These are phyloP conservation scores for Pyrus pyrifolia DNA, from an alignment of 306 rosid species.

Conservation along the genomic window DNA sequence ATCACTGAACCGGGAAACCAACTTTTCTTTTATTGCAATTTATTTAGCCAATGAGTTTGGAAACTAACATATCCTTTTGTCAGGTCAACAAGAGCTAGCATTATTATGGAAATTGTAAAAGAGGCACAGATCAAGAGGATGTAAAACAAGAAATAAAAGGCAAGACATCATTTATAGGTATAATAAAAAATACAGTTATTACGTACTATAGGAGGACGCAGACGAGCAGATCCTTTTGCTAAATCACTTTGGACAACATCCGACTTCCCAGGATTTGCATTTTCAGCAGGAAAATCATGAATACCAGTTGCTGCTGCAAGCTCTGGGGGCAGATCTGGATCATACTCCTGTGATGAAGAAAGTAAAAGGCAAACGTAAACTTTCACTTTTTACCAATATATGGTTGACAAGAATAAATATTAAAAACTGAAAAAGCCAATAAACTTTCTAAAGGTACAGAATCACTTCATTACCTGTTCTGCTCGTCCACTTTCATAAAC, in stretches of 20 bases:
- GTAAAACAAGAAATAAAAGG: not conserved
- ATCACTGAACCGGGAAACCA: constrained; percentile 11
- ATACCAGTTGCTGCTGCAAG: constrained; percentile 88
- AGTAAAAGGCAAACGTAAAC: not conserved
- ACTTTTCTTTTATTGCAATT: not conserved
- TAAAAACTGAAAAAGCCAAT: not conserved
- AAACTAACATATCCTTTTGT: not conserved
- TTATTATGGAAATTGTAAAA: not conserved
- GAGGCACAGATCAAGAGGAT: not conserved
- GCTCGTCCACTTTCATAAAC: constrained; percentile 96
- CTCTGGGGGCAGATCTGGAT: constrained; percentile 99
- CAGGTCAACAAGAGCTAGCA: not conserved
- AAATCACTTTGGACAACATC: constrained; percentile 60
- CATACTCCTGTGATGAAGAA: constrained; percentile 63
- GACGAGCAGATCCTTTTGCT: constrained; percentile 52
- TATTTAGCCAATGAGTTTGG: not conserved
- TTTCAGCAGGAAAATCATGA: constrained; percentile 54
- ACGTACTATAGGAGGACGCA: constrained; percentile 79
- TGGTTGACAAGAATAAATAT: not conserved
- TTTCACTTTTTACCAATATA: not conserved
- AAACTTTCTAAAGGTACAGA: not conserved
- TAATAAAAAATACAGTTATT: not conserved
- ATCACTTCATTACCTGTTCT: constrained; percentile 60
- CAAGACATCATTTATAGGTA: not conserved
- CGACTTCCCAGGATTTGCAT: constrained; percentile 47